These are phyloP conservation scores for Fusarium musae DNA, from an alignment of 2,329 filamentous ascomycete species.

Conservation along the genomic window DNA sequence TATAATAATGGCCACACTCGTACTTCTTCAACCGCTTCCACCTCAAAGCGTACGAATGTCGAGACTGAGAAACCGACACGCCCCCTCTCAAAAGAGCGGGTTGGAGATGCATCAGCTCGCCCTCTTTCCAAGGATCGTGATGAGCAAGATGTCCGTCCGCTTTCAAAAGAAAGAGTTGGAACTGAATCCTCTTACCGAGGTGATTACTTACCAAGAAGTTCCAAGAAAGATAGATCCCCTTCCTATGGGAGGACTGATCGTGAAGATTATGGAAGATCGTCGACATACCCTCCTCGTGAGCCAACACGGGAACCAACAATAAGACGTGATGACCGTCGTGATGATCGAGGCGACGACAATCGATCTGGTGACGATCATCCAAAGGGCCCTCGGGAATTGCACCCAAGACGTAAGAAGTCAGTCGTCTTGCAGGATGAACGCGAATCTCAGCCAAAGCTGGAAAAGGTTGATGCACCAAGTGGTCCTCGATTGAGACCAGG, in stretches of 20 bases:
- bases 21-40: conserved; percentile 44
- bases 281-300: conserved; percentile 25
- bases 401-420: conserved; percentile 49
- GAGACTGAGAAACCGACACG: conserved; percentile 45
- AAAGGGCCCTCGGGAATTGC: conserved; percentile 44
- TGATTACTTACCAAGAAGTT: conserved; percentile 43
- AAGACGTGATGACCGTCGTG: conserved; percentile 38
- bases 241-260: conserved; percentile 41
- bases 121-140: conserved; percentile 49
- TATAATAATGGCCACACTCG: conserved; percentile 40
- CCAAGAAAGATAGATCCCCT: conserved; percentile 49
- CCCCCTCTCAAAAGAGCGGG: conserved; percentile 49
- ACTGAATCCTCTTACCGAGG: conserved; percentile 37
- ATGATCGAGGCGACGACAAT: conserved; percentile 46
- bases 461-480: conserved; percentile 37
- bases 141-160: conserved; percentile 42
- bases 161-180: conserved; percentile 47
- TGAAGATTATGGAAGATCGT: conserved; percentile 28
- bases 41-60: conserved; percentile 43
- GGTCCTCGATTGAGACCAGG: conserved; percentile 50
- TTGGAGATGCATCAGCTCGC: conserved; percentile 38
- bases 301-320: conserved; percentile 16
- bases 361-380: conserved; percentile 55
- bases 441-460: conserved; percentile 37
- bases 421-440: conserved; percentile 51